Conservation (phyloP, 768 basidiomycete genomes). For the Agrocybe pediades region DNA sequence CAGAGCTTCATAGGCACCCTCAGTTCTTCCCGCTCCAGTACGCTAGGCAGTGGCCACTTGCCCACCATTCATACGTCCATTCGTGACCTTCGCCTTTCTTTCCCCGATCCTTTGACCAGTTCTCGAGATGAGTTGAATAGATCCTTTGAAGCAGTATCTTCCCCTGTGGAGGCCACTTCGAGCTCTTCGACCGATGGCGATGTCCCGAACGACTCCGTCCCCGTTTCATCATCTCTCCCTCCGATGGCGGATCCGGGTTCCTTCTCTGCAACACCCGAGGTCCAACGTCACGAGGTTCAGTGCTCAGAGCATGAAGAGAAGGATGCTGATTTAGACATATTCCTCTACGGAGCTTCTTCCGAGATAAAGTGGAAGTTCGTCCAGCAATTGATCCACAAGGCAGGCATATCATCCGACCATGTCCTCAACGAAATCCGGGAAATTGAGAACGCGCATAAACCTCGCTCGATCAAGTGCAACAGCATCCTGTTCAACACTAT, state of each 20-base stretch:
- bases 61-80: slow-evolving; percentile 61
- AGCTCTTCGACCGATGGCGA: slow-evolving; percentile 25
- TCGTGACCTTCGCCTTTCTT: slow-evolving; percentile 77
- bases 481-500: slow-evolving; percentile 31
- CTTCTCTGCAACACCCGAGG: slow-evolving; percentile 34
- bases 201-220: slow-evolving; percentile 14
- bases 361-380: slow-evolving; percentile 63
- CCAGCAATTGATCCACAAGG: slow-evolving; percentile 59
- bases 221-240: slow-evolving; percentile 14
- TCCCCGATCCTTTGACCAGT: slow-evolving; percentile 81
- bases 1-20: slow-evolving; percentile 84
- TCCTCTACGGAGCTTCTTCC: slow-evolving; percentile 67
- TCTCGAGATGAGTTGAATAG: slow-evolving; percentile 62
- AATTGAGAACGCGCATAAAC: slow-evolving; percentile 25
- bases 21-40: slow-evolving; percentile 70
- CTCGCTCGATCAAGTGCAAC: slow-evolving; percentile 29
- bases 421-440: slow-evolving; percentile 25
- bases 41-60: slow-evolving; percentile 41
- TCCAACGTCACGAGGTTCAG: slow-evolving; percentile 29
- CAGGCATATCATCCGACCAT: slow-evolving; percentile 40
- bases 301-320: slow-evolving; percentile 24
- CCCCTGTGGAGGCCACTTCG: slow-evolving; percentile 35
- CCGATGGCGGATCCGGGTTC: slow-evolving; percentile 36
- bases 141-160: slow-evolving; percentile 56
- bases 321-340: slow-evolving; percentile 52